Conservation (phyloP, 345 rosid genomes). For the Syzygium grande region DNA sequence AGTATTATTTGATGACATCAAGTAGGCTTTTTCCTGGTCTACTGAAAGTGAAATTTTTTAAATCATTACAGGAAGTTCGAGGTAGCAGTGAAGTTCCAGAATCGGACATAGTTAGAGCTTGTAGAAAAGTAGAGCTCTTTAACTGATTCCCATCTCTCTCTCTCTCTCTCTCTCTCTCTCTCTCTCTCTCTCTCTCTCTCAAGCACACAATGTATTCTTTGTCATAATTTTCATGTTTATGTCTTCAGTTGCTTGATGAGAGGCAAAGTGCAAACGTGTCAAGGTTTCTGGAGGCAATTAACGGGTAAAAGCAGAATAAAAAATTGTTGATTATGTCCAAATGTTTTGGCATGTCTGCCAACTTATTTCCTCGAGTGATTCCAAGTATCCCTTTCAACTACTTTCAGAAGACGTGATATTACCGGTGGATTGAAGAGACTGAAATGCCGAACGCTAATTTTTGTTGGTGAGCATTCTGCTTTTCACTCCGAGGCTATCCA, state of each 20-base stretch:
- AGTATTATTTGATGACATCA: background rate
- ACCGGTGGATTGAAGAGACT: constrained; percentile 61
- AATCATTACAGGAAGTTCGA: constrained; percentile 65
- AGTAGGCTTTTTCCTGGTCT: background rate
- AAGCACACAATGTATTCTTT: background rate
- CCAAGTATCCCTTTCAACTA: background rate
- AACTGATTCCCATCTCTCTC: background rate
- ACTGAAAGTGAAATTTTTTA: background rate
- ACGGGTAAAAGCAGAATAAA: constrained; percentile 13
- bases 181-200: background rate
- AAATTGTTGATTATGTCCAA: background rate
- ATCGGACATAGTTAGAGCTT: constrained; percentile 86
- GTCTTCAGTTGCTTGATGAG: constrained; percentile 69
- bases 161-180: background rate
- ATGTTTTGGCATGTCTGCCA: background rate
- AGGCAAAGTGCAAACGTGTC: constrained; percentile 66
- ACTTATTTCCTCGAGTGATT: background rate
- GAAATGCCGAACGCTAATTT: constrained; percentile 79
- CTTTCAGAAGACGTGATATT: constrained; percentile 78
- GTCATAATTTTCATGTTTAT: background rate
- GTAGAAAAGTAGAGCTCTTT: constrained; percentile 56
- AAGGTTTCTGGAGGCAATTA: constrained; percentile 66
- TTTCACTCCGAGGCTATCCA: constrained; percentile 82
- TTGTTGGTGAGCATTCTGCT: constrained; percentile 88
- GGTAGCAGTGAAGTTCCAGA: constrained; percentile 76